A percentile compares a stretch with the other conserved stretches of the same genome.
Evolutionary conservation across 73 alveolate genomes (phyloP).

Genomic region (Paramecium tetraurelia): DNA sequence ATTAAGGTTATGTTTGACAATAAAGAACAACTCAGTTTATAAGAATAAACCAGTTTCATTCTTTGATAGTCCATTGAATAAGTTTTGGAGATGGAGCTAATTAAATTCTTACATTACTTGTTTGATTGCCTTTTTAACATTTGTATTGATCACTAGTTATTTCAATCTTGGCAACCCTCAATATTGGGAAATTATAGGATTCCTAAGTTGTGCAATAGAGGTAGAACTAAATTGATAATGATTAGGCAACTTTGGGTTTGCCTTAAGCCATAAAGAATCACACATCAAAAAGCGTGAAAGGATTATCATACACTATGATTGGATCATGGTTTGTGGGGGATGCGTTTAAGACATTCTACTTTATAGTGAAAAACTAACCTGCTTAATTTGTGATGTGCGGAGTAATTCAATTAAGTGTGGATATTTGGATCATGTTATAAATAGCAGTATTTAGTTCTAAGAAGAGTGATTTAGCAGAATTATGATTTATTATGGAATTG

Average conservation of each 20-base stretch:
- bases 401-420: constrained; percentile 2
- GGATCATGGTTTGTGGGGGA: constrained; percentile 30
- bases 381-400: constrained; percentile 46
- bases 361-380: neutral
- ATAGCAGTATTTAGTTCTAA: neutral
- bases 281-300: neutral
- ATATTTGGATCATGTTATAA: neutral
- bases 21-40: neutral
- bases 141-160: neutral
- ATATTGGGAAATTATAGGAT: constrained; percentile 39
- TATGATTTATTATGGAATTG: neutral
- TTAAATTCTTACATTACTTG: neutral
- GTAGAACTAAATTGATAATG: neutral
- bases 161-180: neutral
- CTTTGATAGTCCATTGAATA: neutral
- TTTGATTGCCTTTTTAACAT: neutral
- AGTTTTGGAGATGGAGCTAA: constrained; percentile 33
- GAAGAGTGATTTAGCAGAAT: neutral
- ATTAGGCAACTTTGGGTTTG: neutral
- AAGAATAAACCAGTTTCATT: neutral
- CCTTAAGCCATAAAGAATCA: constrained; percentile 34
- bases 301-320: constrained; percentile 10
- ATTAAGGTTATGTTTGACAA: neutral
- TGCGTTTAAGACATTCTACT: constrained; percentile 25
- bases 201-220: constrained; percentile 22